Evolutionary conservation across 2,329 filamentous ascomycete species (phyloP).

Genomic region (Colletotrichum sp.): DNA sequence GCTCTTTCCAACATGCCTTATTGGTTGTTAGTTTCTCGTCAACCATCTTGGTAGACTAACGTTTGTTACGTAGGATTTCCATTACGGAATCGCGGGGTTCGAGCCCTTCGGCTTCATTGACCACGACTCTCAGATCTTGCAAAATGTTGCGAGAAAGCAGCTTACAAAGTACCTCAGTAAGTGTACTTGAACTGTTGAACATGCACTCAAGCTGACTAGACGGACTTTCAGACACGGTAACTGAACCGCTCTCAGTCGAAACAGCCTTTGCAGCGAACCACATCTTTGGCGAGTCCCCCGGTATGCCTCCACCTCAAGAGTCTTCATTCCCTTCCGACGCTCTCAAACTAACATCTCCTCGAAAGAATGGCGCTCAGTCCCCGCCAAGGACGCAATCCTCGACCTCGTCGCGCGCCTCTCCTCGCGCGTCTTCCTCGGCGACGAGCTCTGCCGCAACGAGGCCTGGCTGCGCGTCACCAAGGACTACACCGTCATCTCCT

Average conservation of each 20-base stretch:
- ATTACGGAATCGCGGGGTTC: background rate
- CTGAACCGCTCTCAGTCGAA: background rate
- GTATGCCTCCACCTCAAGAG: too few relatives aligned
- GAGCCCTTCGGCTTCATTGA: background rate
- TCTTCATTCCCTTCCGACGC: too few relatives aligned
- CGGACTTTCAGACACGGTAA: background rate
- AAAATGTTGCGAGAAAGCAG: background rate
- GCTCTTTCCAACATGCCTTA: too few relatives aligned
- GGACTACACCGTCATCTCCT: conserved; percentile 44
- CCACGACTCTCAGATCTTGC: background rate
- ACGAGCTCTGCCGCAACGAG: conserved; percentile 46
- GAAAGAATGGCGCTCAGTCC: conserved; percentile 26
- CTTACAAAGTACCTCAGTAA: background rate
- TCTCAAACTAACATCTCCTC: background rate
- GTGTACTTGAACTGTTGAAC: rapidly evolving
- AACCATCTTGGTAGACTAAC: background rate
- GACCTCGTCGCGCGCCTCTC: conserved; percentile 52
- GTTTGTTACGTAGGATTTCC: background rate
- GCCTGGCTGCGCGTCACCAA: conserved; percentile 51
- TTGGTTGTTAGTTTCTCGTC: background rate
- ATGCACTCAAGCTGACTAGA: background rate
- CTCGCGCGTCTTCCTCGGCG: conserved; percentile 53
- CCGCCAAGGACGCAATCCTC: background rate
- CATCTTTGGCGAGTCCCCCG: background rate
- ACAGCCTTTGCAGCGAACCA: background rate